A percentile compares a stretch with the other conserved stretches of the same genome.
phyloP scores from a whole-genome alignment of 148 eudicot genomes.

The Chenopodium berlandieri region DNA sequence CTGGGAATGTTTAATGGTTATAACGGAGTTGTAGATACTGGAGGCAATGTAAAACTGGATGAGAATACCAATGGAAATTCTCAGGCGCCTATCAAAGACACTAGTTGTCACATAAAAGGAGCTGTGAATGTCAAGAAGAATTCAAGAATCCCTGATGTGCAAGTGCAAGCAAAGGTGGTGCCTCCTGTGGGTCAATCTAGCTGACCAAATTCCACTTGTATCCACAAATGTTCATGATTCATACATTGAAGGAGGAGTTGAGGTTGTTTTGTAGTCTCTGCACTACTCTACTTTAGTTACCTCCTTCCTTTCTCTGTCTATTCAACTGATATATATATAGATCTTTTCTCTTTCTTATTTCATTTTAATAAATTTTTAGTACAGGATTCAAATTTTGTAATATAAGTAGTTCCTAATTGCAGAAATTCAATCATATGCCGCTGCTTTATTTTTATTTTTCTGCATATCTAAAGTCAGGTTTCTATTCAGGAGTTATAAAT shows the following conservation, averaged over 20 bases:
- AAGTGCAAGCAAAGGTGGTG: conserved; percentile 14
- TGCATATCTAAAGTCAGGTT: not conserved
- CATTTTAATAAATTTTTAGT: conserved; percentile 31
- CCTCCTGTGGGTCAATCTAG: conserved; percentile 34
- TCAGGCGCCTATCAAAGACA: conserved; percentile 15
- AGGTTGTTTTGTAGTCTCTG: conserved; percentile 34
- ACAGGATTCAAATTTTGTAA: conserved; percentile 40
- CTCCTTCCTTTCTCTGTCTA: conserved; percentile 21
- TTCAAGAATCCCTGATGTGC: conserved; percentile 21
- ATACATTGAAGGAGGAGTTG: conserved; percentile 36
- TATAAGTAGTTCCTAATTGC: conserved; percentile 21
- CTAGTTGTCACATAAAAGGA: not conserved
- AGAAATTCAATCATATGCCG: conserved; percentile 5
- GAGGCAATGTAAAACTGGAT: not conserved
- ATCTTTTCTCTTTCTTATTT: conserved; percentile 26
- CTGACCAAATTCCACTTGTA: conserved; percentile 27
- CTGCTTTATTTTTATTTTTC: not conserved
- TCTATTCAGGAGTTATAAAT: not conserved
- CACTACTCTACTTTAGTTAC: conserved; percentile 30
- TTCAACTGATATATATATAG: conserved; percentile 32
- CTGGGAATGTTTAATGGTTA: conserved; percentile 29
- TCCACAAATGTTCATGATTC: conserved; percentile 27
- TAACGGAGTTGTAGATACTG: conserved; percentile 14
- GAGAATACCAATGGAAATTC: conserved; percentile 10
- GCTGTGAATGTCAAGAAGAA: conserved; percentile 26